phyloP scores from a whole-genome alignment of 768 basidiomycete species.

The Suillus bovinus region DNA sequence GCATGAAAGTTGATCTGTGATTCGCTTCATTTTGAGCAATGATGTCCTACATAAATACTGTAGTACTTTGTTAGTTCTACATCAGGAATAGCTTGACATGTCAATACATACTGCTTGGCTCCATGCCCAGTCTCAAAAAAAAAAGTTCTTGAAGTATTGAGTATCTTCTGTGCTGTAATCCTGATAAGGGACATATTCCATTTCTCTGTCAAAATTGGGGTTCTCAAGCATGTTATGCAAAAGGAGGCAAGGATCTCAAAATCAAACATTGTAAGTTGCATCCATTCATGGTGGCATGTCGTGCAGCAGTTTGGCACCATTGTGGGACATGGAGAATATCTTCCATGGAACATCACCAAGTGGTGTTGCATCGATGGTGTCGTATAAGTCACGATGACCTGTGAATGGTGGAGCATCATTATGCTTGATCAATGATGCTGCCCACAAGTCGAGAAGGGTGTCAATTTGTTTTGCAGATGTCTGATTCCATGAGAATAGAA shows the following conservation, averaged over 20 bases:
- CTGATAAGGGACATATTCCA: slow-evolving; percentile 19
- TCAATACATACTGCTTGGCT: slow-evolving; percentile 35
- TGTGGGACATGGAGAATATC: slow-evolving; percentile 20
- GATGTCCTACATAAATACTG: slow-evolving; percentile 23
- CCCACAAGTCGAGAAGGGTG: slow-evolving; percentile 22
- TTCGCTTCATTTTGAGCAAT: slow-evolving; percentile 22
- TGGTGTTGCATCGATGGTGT: slow-evolving; percentile 26
- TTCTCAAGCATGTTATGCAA: slow-evolving; percentile 24
- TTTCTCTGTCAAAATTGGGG: slow-evolving; percentile 20
- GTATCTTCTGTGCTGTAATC: slow-evolving; percentile 13
- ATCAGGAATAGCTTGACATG: no score
- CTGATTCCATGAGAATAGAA: slow-evolving; percentile 21
- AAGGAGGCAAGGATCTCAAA: slow-evolving; percentile 18
- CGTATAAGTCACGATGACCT: slow-evolving; percentile 20
- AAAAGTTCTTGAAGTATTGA: slow-evolving; percentile 16
- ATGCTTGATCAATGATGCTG: slow-evolving; percentile 13
- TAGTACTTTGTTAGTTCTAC: no score
- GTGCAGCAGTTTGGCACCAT: slow-evolving; percentile 13
- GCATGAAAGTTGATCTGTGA: slow-evolving; percentile 33
- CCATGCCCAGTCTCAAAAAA: slow-evolving; percentile 33
- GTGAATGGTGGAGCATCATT: slow-evolving; percentile 24
- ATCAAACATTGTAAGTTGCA: slow-evolving; percentile 29
- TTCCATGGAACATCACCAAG: slow-evolving; percentile 33
- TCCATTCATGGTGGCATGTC: slow-evolving; percentile 28
- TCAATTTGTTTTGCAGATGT: slow-evolving; percentile 23